Evolutionary conservation across 768 basidiomycete genomes (phyloP), one percentile per base, ranked within the genome.

Genomic region (Lentinula lateritia): DNA sequence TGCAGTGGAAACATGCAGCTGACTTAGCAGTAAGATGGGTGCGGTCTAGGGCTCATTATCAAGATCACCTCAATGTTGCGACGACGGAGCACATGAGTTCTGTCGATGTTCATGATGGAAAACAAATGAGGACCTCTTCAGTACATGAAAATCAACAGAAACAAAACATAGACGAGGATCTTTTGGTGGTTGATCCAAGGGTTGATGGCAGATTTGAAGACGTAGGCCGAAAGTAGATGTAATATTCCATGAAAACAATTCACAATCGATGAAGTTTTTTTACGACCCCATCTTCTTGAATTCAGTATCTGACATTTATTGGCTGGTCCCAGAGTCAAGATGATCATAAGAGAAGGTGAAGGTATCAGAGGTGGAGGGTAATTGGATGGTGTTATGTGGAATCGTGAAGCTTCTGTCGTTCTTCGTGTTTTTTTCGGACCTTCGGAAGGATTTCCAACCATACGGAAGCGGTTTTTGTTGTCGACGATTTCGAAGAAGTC

Each of bases 71-170:
- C 64, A 79, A 80, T 58, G 78, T 92, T 28, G 78, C 83, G 10
- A 75, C 77, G 39, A 77, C 80, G 43, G 90, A 93, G 70, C 86
- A 93, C 68, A 92, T 95, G 92, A 86, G 82, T 64, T 69, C 67
- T 6, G 85, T 95, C 0, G 93, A 96, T 70, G 80, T 80, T 50
- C 90, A 85, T 69, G 86, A 92, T 66, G 90, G 90, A 43, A 66
- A 74, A 58, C 74, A 72, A 54, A 73, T 75, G 38, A 73, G 83
- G 43, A 73, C 68, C 64, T 55, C 42, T 18, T 18, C 13, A 16
- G 18, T 7, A 6, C 12, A 18, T 0, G 39, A 42, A n/a, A 2
- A 7, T 9, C 16, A 32, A 2, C 53, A 42, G 20, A 52, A 50
- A n/a, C 50, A 3, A 48, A 15, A 8, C 3, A 61, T 71, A 34